These are phyloP conservation scores for Boechera divaricarpa DNA, from an alignment of 345 rosid genomes.

Conservation along the genomic window DNA sequence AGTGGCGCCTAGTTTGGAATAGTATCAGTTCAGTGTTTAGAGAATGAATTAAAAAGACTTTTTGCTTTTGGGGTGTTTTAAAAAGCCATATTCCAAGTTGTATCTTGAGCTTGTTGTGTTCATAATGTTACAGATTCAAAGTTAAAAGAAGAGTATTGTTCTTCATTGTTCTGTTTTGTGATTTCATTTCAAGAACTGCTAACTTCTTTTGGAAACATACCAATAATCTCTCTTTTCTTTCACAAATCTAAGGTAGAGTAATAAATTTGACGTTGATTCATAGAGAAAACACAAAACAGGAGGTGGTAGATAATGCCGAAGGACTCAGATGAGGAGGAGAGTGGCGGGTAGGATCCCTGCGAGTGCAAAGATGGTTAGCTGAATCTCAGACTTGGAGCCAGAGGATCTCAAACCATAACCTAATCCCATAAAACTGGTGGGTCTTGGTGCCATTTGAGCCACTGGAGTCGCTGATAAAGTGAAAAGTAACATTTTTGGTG, in stretches of 20 bases:
- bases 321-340: slow-evolving; percentile 36
- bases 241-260: not conserved
- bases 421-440: slow-evolving; percentile 52
- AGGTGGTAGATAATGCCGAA: slow-evolving; percentile 3
- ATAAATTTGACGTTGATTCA: not conserved
- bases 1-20: slow-evolving; percentile 92
- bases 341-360: slow-evolving; percentile 38
- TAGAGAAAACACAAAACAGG: slow-evolving; percentile 4
- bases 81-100: slow-evolving; percentile 18
- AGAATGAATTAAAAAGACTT: not conserved
- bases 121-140: slow-evolving; percentile 42
- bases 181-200: slow-evolving; percentile 24
- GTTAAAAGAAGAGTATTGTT: not conserved
- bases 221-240: not conserved
- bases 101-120: slow-evolving; percentile 29
- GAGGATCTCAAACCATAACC: slow-evolving; percentile 48
- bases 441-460: slow-evolving; percentile 54
- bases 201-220: not conserved
- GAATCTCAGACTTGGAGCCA: slow-evolving; percentile 41
- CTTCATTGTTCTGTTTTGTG: slow-evolving; percentile 1
- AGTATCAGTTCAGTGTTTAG: slow-evolving; percentile 43
- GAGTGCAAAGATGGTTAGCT: slow-evolving; percentile 38
- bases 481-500: slow-evolving; percentile 4
- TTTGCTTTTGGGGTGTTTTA: slow-evolving; percentile 17
- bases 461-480: slow-evolving; percentile 55